These are phyloP conservation scores for Stropharia rugosoannulata DNA, from an alignment of 768 basidiomycete genomes.

Conservation along the genomic window DNA sequence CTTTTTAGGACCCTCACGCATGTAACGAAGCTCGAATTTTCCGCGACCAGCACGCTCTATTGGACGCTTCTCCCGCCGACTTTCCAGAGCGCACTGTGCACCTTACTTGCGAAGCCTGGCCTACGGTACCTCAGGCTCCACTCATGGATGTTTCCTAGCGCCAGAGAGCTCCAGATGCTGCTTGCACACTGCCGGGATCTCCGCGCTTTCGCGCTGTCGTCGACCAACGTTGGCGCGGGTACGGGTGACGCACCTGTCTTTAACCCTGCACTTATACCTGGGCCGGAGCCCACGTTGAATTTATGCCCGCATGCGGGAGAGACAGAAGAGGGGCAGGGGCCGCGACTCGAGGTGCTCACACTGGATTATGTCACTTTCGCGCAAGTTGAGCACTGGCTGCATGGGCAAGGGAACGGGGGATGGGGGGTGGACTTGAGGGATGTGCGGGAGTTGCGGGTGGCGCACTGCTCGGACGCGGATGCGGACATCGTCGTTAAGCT, in stretches of 20 bases:
- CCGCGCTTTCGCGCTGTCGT: conserved; percentile 34
- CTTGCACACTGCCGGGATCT: conserved; percentile 33
- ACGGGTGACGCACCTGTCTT: conserved; percentile 17
- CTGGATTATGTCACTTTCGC: conserved; percentile 39
- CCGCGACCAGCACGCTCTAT: conserved; percentile 32
- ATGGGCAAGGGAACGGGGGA: conserved; percentile 21
- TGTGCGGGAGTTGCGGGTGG: conserved; percentile 42
- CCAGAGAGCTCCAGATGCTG: conserved; percentile 30
- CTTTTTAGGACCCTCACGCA: conserved; percentile 37
- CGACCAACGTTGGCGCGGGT: conserved; percentile 28
- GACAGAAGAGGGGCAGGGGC: conserved; percentile 2
- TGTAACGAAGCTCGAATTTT: conserved; percentile 36
- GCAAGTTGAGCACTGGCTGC: conserved; percentile 36
- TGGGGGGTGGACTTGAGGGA: conserved; percentile 32
- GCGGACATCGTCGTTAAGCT: conserved; percentile 33
- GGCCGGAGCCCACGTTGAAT: background rate
- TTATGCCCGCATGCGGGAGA: conserved; percentile 8
- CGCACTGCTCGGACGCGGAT: conserved; percentile 36
- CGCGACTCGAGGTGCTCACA: conserved; percentile 33
- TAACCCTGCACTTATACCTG: background rate
- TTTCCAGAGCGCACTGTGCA: conserved; percentile 32
- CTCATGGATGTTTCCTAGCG: conserved; percentile 38
- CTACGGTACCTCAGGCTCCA: conserved; percentile 39
- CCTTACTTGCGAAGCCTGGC: conserved; percentile 31
- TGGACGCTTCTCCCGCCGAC: conserved; percentile 35